Base-by-base conservation (phyloP, 2,329 filamentous ascomycete genomes). In the Pseudogymnoascus sp. region DNA sequence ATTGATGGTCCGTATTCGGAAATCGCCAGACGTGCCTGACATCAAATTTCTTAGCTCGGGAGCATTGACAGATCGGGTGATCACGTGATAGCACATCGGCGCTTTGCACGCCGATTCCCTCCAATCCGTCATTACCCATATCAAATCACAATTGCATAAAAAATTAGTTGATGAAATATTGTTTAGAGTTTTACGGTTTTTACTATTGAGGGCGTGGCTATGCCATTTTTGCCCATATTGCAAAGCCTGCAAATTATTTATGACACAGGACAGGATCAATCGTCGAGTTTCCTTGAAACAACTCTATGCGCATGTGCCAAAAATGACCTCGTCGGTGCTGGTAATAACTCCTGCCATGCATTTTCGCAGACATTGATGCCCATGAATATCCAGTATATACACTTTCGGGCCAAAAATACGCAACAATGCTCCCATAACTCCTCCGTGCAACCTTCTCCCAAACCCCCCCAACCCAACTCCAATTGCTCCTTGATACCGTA, bases 31-130 rank as follows among this genome's bases (percentile, higher is more conserved):
- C 37, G 57, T 59, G 37, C 57, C 57, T 59, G 35, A 39, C 35
- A 37, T 59, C 37, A 59, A 59, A 59, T 37, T 59, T 59, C 57
- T 59, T 59, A 59, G 57, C 57, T 59, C 57, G 13, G 33, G 57
- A 40, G 3, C 57, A 8, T 40, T 39, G 35, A 40, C 57, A 40
- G 33, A 40, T 59, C 57, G 17, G 57, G 35, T 26, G 21, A 31
- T 39, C 57, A 59, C 57, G 57, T 59, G 57, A 37, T 11, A n/a
- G 5, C 11, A 7, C 3, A n/a, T 54, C n/a, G 29, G 47, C 31
- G 47, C 9, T 54, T 54, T 54, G 10, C 10, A 33, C 47, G 29
- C 47, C 29, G 47, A 54, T 33, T 33, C 47, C n/a, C 24, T 21
- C 57, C 37, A 59, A 31, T 59, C 57, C 57, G 33, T 37, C 57